Evolutionary conservation across 352 stramenopile genomes (phyloP).

Genomic region (Elongisporangium anandrum): DNA sequence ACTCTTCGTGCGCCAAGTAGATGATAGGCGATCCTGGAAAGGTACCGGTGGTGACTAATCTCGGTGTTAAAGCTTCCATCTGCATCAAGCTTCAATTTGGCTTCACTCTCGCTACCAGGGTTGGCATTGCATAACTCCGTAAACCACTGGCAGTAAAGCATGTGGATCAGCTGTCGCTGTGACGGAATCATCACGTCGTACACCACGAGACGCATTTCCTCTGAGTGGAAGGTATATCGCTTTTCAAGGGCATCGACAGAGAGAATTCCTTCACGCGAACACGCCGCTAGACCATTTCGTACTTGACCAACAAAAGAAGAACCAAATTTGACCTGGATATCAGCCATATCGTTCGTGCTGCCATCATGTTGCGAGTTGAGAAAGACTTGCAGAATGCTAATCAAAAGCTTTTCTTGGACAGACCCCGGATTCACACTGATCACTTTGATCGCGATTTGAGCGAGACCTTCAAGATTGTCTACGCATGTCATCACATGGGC

Average conservation of each 20-base stretch:
- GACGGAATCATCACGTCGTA: not conserved
- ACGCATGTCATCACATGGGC: constrained; percentile 68
- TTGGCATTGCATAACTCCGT: not conserved
- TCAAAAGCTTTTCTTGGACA: constrained; percentile 49
- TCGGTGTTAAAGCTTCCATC: not conserved
- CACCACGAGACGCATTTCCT: not conserved
- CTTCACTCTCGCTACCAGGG: not conserved
- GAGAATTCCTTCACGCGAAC: constrained; percentile 21
- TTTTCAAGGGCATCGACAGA: not conserved
- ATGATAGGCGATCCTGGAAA: not conserved
- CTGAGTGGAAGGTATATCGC: not conserved
- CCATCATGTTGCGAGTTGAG: constrained; percentile 17
- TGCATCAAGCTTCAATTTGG: not conserved
- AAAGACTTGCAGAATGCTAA: constrained; percentile 48
- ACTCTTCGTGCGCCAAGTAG: not conserved
- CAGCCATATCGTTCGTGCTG: constrained; percentile 18
- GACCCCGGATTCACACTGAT: constrained; percentile 65
- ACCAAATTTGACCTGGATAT: constrained; percentile 25
- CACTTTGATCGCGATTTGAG: constrained; percentile 61
- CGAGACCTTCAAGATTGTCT: constrained; percentile 41
- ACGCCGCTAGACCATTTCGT: constrained; percentile 36
- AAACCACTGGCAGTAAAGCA: not conserved
- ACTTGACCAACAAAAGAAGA: constrained; percentile 34
- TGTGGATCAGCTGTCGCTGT: not conserved
- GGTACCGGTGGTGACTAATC: not conserved